Conservation (phyloP, 169 alveolate species). For the Plasmodium adleri region DNA sequence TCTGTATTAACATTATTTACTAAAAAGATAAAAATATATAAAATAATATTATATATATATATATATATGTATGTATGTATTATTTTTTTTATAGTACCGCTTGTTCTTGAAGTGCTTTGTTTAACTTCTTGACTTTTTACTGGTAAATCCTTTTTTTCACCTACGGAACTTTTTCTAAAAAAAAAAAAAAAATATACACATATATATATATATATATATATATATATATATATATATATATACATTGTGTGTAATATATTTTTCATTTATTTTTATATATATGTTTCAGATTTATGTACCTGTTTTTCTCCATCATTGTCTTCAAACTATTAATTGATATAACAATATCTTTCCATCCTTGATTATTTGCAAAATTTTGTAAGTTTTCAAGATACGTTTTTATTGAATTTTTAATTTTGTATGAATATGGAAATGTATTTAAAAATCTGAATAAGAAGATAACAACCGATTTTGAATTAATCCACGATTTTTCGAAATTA, state of each 20-base stretch:
- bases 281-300: background rate
- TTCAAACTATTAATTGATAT: slow-evolving; percentile 53
- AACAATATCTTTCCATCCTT: slow-evolving; percentile 65
- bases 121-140: slow-evolving; percentile 17
- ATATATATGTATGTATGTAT: background rate
- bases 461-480: slow-evolving; percentile 46
- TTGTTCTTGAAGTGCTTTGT: slow-evolving; percentile 16
- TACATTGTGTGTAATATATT: no score
- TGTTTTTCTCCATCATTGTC: slow-evolving; percentile 47
- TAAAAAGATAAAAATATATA: slow-evolving; percentile 1
- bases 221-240: no score
- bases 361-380: slow-evolving; percentile 25
- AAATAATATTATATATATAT: background rate
- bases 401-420: slow-evolving; percentile 42
- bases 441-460: slow-evolving; percentile 42
- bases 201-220: no score
- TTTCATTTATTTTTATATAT: no score
- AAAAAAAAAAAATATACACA: background rate
- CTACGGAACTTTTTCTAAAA: slow-evolving; percentile 13
- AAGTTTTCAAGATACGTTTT: slow-evolving; percentile 27
- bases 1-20: slow-evolving; percentile 10
- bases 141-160: slow-evolving; percentile 21
- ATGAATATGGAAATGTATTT: slow-evolving; percentile 43
- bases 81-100: slow-evolving; percentile 1
- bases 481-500: slow-evolving; percentile 53